These are phyloP conservation scores for Dactylellina sp. DNA, from an alignment of 2,329 filamentous ascomycete genomes.

Conservation along the genomic window DNA sequence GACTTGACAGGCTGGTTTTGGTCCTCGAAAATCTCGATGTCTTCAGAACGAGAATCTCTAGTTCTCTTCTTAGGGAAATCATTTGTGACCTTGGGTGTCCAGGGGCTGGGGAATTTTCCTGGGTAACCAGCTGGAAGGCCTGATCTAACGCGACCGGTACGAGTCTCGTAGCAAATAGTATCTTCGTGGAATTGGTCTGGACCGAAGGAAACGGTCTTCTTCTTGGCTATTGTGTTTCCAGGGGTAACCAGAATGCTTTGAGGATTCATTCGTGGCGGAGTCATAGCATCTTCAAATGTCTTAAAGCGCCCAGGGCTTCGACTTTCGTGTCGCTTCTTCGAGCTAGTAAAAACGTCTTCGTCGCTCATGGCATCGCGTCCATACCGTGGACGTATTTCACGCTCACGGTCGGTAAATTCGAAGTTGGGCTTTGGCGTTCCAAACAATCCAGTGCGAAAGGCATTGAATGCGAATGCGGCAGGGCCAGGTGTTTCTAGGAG, in stretches of 20 bases:
- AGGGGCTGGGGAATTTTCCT: constrained; percentile 69
- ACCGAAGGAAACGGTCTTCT: constrained; percentile 70
- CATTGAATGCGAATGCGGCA: constrained; percentile 75
- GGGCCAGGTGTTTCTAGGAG: constrained; percentile 73
- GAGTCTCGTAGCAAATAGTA: constrained; percentile 65
- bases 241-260: constrained; percentile 70
- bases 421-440: constrained; percentile 71
- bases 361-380: constrained; percentile 43
- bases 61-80: constrained; percentile 56
- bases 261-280: constrained; percentile 62
- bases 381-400: constrained; percentile 36
- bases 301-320: constrained; percentile 33
- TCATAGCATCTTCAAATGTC: constrained; percentile 36
- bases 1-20: constrained; percentile 43
- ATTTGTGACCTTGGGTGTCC: constrained; percentile 64
- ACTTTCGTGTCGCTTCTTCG: constrained; percentile 26
- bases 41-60: constrained; percentile 43
- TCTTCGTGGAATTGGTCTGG: constrained; percentile 65
- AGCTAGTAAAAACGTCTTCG: constrained; percentile 54
- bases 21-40: constrained; percentile 57
- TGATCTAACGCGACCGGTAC: constrained; percentile 63
- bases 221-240: constrained; percentile 66
- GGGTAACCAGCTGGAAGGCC: constrained; percentile 67
- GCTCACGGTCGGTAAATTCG: constrained; percentile 58
- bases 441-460: constrained; percentile 74